phyloP scores from a whole-genome alignment of 495 filamentous ascomycete species.

The Penicillium soppii region DNA sequence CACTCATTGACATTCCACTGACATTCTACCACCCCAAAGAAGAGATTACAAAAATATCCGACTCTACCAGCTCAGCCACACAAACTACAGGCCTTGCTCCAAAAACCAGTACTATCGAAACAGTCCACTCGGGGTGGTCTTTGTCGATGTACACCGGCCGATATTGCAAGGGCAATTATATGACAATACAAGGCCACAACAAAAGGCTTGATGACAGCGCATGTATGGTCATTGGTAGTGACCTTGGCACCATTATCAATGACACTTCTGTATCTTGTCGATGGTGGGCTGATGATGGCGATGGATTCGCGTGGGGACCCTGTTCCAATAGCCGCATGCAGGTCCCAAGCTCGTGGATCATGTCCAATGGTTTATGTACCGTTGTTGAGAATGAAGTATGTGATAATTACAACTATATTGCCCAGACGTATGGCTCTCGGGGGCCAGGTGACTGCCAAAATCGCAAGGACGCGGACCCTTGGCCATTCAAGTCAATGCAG shows the following conservation, averaged over 20 bases:
- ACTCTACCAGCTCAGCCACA: not conserved
- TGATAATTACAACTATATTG: not conserved
- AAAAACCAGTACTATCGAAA: not conserved
- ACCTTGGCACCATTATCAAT: not conserved
- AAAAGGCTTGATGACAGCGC: not conserved
- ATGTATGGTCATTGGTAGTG: not conserved
- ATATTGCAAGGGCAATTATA: conserved; percentile 11
- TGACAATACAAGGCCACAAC: conserved; percentile 6
- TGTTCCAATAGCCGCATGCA: not conserved
- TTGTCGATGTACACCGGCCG: conserved; percentile 2
- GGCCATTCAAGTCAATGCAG: not conserved
- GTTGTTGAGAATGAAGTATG: not conserved
- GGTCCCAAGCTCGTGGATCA: conserved; percentile 1
- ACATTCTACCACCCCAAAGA: not conserved
- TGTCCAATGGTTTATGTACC: conserved; percentile 6
- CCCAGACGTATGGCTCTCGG: conserved; percentile 4
- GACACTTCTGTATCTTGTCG: conserved; percentile 5
- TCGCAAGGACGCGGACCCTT: not conserved
- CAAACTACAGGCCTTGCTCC: not conserved
- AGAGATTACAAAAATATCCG: not conserved
- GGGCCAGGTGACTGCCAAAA: not conserved
- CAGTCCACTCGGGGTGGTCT: not conserved
- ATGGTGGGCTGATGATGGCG: conserved; percentile 2
- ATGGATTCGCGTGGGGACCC: not conserved
- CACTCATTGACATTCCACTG: not conserved